Evolutionary conservation across 2,329 filamentous ascomycete genomes (phyloP), one percentile per base, ranked within the genome.

Genomic region (Monilinia fructicola): DNA sequence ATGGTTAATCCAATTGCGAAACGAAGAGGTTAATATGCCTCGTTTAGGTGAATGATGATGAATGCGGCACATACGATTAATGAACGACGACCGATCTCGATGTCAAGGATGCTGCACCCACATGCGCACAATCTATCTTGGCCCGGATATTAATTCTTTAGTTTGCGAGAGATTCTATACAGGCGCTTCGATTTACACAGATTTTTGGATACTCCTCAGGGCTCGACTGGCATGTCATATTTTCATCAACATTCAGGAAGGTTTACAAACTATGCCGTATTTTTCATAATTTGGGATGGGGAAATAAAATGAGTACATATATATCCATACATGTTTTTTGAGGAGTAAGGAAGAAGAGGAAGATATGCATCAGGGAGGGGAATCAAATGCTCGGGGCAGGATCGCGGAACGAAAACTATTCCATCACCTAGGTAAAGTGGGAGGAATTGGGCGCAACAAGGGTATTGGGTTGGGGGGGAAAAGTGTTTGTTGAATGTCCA

Each of bases 1-100:
- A 65, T 65, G 64, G 64, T 65, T 3, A 65, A 65, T 54, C 64
- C 64, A 10, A 65, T 65, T 42, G 46, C 64, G 5, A 65, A 65
- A 46, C 64, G 64, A 60, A 48, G 64, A 42, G 64, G 54, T 21
- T 65, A 38, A 61, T 42, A 16, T 38, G 53, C n/a, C 26, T 11
- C 12, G 23, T 14, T 52, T 23, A 50, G 28, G 31, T 50, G 44
- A 38, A 60, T 18, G 31, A 31, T 23, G 38, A n/a, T 50, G 28
- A 46, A 35, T 60, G 38, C 21, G 58, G n/a, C 31, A 38, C 58
- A 9, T 60, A 26, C 44, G 58, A 60, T 50, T 16, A 35, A 60
- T 50, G 28, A 60, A 60, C 9, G 31, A 26, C 42, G 21, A 50
- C n/a, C 28, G n/a, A 50, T 50, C 38, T 40, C 28, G 12, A 50